A percentile compares a stretch with the other conserved stretches of the same genome.
Evolutionary conservation across 208 protist genomes (phyloP).

Genomic region (Wallacemonas rigidus): DNA sequence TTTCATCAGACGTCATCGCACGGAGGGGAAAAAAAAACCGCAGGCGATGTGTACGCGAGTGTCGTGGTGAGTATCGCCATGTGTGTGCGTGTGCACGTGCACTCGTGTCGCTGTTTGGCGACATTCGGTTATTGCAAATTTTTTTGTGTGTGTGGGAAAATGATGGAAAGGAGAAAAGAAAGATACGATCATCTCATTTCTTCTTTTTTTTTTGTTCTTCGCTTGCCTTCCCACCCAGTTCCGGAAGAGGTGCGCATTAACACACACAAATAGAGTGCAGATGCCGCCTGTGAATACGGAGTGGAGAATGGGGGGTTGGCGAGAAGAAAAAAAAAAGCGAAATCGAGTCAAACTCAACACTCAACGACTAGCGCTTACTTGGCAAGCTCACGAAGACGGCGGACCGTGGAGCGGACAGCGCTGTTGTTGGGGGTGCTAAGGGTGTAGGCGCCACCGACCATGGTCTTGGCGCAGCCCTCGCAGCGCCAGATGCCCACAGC

Average conservation of each 20-base stretch:
- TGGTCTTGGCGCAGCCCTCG: constrained; percentile 95
- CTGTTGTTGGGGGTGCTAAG: constrained; percentile 95
- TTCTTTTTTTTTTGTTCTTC: not conserved
- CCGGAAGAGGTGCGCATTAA: no score
- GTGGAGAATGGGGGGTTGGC: not conserved
- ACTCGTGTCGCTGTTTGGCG: no score
- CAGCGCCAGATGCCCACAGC: constrained; percentile 99
- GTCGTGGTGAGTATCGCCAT: no score
- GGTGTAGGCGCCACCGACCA: constrained; percentile 98
- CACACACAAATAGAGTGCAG: no score
- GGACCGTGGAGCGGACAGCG: constrained; percentile 97
- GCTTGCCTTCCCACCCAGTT: no score
- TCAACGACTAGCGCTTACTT: constrained; percentile 30
- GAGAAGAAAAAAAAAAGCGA: constrained; percentile 17
- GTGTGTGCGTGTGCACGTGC: no score
- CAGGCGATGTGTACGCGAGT: no score
- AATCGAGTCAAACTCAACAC: constrained; percentile 4
- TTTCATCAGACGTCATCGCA: no score
- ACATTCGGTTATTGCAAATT: not conserved
- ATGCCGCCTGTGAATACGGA: not conserved
- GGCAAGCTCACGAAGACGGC: constrained; percentile 97
- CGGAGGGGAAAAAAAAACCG: no score
- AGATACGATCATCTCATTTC: constrained; percentile 8
- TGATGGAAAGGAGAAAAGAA: constrained; percentile 21
- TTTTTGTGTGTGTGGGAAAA: constrained; percentile 15